A percentile compares a stretch with the other conserved stretches of the same genome.
phyloP scores from a whole-genome alignment of 805 yeast genomes.

The Suhomyces sp. region DNA sequence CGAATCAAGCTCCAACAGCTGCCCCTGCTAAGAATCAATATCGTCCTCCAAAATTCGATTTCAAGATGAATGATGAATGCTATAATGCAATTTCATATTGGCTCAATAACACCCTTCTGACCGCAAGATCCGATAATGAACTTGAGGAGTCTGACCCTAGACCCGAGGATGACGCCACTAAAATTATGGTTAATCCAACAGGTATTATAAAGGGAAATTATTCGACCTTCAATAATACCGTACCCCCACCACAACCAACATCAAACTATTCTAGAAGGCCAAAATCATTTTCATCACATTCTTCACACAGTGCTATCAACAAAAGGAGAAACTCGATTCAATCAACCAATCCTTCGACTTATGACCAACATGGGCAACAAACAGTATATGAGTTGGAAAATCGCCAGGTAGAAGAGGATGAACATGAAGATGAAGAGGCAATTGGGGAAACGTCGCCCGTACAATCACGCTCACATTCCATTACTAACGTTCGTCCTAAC shows the following conservation, averaged over 20 bases:
- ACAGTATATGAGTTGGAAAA: not conserved
- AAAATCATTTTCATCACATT: constrained; percentile 5
- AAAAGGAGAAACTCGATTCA: constrained; percentile 8
- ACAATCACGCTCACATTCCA: too few relatives aligned
- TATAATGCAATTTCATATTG: constrained; percentile 39
- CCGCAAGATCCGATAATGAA: constrained; percentile 11
- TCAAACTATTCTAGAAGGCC: constrained; percentile 2
- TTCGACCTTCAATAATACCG: not conserved
- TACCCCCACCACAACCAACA: not conserved
- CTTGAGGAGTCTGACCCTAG: not conserved
- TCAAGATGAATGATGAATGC: constrained; percentile 40
- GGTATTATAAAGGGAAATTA: constrained; percentile 24
- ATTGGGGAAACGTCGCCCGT: too few relatives aligned
- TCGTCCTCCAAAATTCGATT: constrained; percentile 14
- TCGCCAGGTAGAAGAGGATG: constrained; percentile 5
- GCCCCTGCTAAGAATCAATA: constrained; percentile 1
- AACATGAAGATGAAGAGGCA: constrained; percentile 1
- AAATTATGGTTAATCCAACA: constrained; percentile 24
- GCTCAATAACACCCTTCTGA: constrained; percentile 26
- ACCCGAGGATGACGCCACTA: constrained; percentile 5
- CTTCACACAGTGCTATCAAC: constrained; percentile 1
- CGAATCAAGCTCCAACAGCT: constrained; percentile 7
- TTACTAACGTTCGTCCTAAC: too few relatives aligned
- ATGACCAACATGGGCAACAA: not conserved
- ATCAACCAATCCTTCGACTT: constrained; percentile 3